Evolutionary conservation across 176 grass and related monocot genomes (phyloP), one percentile per base, ranked within the genome.

Genomic region (Miscanthus lutarioriparius): DNA sequence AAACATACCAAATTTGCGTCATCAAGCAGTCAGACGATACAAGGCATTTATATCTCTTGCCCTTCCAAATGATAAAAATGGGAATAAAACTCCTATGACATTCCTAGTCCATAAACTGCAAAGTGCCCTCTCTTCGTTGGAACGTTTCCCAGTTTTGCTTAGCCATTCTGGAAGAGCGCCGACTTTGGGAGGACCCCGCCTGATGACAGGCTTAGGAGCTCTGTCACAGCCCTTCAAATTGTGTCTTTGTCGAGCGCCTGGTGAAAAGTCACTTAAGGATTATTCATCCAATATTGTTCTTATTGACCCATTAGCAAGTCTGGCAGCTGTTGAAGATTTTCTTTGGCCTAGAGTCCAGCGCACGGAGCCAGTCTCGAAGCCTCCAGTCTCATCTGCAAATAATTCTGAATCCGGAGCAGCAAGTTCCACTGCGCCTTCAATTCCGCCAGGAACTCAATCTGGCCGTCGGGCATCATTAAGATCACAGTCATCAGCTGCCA

Each of bases 231-330:
- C 92, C 59, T 85, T 97, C 22, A 97, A 97, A 86, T 74, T 97
- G 83, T 90, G 92, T n/a, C 84, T 97, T 12, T 97, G 92, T 74
- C 83, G 92, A 68, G 94, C 92, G 17, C 80, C 84, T 26, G 92
- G 92, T 58, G 94, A 97, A 78, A 94, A 97, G 81, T 91, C 88
- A 30, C 87, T 97, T 38, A 85, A 82, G 32, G 94, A 97, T 87
- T 97, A 94, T 91, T 94, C 94, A 49, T 94, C 94, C 56, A 97
- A 97, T 87, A 81, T 97, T 83, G 92, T 97, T 30, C 90, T 97
- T 74, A 97, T 97, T 38, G 92, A 97, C 63, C 92, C 94, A 19
- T 51, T 97, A 8, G 92, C 94, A 73, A 97, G 88, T 84, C 86
- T 97, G 41, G 90, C 88, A 71, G 86, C 90, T 10, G 94, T 97